A percentile compares a stretch with the other conserved stretches of the same genome.
Evolutionary conservation across 441 rosid species (phyloP).

Genomic region (Geranium incanum): DNA sequence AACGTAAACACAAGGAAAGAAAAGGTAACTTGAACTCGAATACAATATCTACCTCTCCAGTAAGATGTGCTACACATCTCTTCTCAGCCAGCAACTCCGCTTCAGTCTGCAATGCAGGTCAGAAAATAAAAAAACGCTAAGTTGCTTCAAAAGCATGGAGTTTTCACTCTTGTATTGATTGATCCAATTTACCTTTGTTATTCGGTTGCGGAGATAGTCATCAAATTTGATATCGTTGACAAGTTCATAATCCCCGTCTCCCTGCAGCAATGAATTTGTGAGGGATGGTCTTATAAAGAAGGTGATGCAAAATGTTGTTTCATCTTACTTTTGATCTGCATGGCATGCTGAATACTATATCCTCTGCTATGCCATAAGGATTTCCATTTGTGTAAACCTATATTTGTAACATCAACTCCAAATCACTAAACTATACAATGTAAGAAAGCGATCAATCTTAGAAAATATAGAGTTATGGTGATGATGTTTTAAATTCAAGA

Average conservation of each 20-base stretch:
- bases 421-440: not conserved
- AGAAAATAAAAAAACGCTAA: too few species aligned
- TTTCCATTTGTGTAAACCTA: constrained; percentile 83
- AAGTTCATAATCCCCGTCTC: constrained; percentile 90
- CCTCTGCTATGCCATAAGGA: constrained; percentile 81
- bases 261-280: constrained; percentile 34
- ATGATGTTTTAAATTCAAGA: too few species aligned
- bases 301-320: not conserved
- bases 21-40: too few species aligned
- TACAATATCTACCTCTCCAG: constrained; percentile 54
- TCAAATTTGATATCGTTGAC: constrained; percentile 75
- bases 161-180: too few species aligned
- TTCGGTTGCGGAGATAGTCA: constrained; percentile 65
- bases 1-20: too few species aligned
- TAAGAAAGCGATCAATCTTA: not conserved
- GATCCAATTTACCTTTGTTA: constrained; percentile 47
- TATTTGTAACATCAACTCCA: constrained; percentile 15
- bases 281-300: not conserved
- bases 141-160: too few species aligned
- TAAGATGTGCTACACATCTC: constrained; percentile 93
- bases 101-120: constrained; percentile 48
- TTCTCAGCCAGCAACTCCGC: constrained; percentile 85
- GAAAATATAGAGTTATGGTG: too few species aligned
- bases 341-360: constrained; percentile 88
- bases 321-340: constrained; percentile 73